Evolutionary conservation across 140 eudicot genomes (phyloP).

Genomic region (Stevia rebaudiana): DNA sequence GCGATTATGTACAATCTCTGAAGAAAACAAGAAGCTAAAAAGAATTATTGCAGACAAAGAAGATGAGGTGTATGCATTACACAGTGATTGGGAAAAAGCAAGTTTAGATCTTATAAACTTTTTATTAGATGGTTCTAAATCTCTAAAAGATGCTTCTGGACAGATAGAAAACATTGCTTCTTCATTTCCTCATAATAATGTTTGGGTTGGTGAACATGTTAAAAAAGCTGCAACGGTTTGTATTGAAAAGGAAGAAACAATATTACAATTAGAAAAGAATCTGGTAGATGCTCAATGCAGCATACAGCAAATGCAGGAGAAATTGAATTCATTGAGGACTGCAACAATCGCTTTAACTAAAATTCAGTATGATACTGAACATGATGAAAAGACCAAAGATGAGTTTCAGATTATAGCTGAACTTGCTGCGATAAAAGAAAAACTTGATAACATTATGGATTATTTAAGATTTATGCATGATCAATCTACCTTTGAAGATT

Average conservation of each 20-base stretch:
- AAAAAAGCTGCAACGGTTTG: slow-evolving; percentile 58
- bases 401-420: slow-evolving; percentile 37
- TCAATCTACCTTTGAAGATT: slow-evolving; percentile 25
- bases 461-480: slow-evolving; percentile 23
- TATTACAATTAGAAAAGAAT: slow-evolving; percentile 49
- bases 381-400: slow-evolving; percentile 25
- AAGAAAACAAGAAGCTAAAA: slow-evolving; percentile 52
- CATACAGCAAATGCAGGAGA: slow-evolving; percentile 58
- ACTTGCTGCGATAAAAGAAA: slow-evolving; percentile 43
- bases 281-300: slow-evolving; percentile 62
- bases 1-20: slow-evolving; percentile 38
- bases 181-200: slow-evolving; percentile 52
- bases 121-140: slow-evolving; percentile 71
- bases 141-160: slow-evolving; percentile 60
- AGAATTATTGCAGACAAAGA: slow-evolving; percentile 49
- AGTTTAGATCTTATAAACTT: slow-evolving; percentile 70
- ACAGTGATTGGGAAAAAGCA: slow-evolving; percentile 71
- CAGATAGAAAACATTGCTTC: slow-evolving; percentile 54
- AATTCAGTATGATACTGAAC: slow-evolving; percentile 40
- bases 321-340: slow-evolving; percentile 54
- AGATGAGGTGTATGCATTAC: slow-evolving; percentile 44
- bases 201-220: slow-evolving; percentile 51
- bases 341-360: slow-evolving; percentile 78
- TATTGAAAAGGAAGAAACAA: slow-evolving; percentile 65
- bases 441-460: slow-evolving; percentile 32